Conservation (phyloP, 2,329 filamentous ascomycete species). For the Cladosporium austrohemisphaericum region DNA sequence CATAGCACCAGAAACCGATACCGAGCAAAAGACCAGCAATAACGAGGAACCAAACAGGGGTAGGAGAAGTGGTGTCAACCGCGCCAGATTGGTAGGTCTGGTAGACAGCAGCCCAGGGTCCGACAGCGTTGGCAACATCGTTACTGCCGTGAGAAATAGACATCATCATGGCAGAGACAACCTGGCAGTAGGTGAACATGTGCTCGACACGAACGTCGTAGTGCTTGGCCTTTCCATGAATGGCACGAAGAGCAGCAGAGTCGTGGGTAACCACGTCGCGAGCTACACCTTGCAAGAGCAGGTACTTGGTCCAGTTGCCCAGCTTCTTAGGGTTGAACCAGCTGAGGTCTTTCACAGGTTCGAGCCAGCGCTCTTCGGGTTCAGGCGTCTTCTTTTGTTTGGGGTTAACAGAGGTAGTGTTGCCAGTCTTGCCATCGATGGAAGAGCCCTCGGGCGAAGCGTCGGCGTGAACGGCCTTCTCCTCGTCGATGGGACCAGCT, state of each 20-base stretch:
- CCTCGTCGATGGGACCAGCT: not conserved
- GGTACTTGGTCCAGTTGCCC: slow-evolving; percentile 20
- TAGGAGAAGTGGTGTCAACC: slow-evolving; percentile 45
- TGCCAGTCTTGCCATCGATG: not conserved
- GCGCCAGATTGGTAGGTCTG: slow-evolving; percentile 52
- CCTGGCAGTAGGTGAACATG: slow-evolving; percentile 62
- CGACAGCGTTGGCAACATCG: slow-evolving; percentile 58
- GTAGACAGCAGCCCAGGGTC: slow-evolving; percentile 59
- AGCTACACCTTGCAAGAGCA: slow-evolving; percentile 23
- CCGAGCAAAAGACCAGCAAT: slow-evolving; percentile 52
- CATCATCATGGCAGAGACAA: slow-evolving; percentile 66
- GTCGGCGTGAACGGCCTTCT: not conserved
- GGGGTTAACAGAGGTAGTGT: not conserved
- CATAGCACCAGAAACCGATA: slow-evolving; percentile 54
- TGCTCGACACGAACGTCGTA: slow-evolving; percentile 61
- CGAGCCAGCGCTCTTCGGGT: slow-evolving; percentile 12
- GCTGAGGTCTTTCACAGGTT: slow-evolving; percentile 4
- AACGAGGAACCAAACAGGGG: slow-evolving; percentile 59
- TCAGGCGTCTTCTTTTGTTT: not conserved
- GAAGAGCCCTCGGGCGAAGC: not conserved
- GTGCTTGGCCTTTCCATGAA: slow-evolving; percentile 40
- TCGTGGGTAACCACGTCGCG: slow-evolving; percentile 25
- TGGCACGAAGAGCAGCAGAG: slow-evolving; percentile 51
- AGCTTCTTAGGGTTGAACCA: slow-evolving; percentile 16
- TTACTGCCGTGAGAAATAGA: slow-evolving; percentile 69